Base-by-base conservation (phyloP, 2,329 filamentous ascomycete genomes). In the Penicillium decumbens region DNA sequence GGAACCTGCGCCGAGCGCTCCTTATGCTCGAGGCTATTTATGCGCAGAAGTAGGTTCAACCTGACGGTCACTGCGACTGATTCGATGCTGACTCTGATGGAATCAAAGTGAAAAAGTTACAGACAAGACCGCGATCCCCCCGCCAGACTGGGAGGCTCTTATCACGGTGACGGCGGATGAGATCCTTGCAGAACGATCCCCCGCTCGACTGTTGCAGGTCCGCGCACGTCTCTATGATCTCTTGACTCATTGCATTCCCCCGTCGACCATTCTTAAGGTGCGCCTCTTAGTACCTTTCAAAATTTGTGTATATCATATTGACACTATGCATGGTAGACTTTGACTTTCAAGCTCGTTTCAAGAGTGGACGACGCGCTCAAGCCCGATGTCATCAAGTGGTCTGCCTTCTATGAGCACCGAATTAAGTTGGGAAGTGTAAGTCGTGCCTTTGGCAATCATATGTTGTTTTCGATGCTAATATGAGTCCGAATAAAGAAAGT, bases 1-100 rank as follows among this genome's bases (percentile, higher is more conserved):
- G 93, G 56, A 98, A 98, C 72, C 70, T 98, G 64, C 83, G 93
- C 56, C 84, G 87, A 65, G 93, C 93, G 15, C 74, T 98, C 64
- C 77, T 98, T 59, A 98, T 98, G 91, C 95, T 92, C 65, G 93
- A 98, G 74, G 88, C 93, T 10, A 88, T 97, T 24, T 89, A 97
- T 74, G 93, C 93, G 29, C 92, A 97, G 67, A 97, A 96, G 90
- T 96, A 80, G 58, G 85, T 55, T 7, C 5, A 23, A 29, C 43
- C n/a, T 25, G 10, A 59, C 38, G 43, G 28, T 12, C 28, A 12
- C 3, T 33, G 24, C 50, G 23, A 45, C 41, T 9, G 23, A 25
- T 28, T 30, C 8, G 27, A 33, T 18, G 23, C 57, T 61, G 27
- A 59, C 41, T 3, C 13, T 35, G 8, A 13, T 50, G 2, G 37